Evolutionary conservation across 306 rosid genomes (phyloP).

Genomic region (Neltuma alba): DNA sequence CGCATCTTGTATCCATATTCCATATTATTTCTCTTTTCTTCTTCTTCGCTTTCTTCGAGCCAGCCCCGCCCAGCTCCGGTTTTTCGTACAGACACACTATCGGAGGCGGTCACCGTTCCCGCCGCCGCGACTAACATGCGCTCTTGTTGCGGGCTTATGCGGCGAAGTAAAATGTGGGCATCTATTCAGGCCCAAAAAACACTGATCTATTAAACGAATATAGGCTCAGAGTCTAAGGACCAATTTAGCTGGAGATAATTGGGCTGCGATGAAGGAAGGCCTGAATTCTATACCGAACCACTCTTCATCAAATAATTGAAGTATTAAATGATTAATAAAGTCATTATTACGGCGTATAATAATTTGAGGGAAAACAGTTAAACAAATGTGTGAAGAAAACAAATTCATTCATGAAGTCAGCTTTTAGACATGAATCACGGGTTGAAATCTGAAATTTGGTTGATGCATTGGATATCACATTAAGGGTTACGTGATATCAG

Average conservation of each 20-base stretch:
- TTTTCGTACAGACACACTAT: conserved; percentile 8
- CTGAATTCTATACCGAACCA: neutral
- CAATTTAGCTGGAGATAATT: neutral
- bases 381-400: too few relatives aligned
- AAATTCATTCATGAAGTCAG: too few relatives aligned
- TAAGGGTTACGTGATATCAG: too few relatives aligned
- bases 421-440: neutral
- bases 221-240: neutral
- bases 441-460: neutral
- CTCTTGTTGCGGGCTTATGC: conserved; percentile 8
- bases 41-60: neutral
- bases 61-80: conserved; percentile 6
- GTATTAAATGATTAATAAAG: too few relatives aligned
- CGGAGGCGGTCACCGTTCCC: conserved; percentile 42
- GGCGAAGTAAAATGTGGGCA: neutral
- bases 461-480: too few relatives aligned
- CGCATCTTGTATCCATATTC: conserved; percentile 45
- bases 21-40: conserved; percentile 29
- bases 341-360: too few relatives aligned
- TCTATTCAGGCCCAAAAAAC: neutral
- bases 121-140: conserved; percentile 24
- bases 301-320: too few relatives aligned
- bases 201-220: neutral
- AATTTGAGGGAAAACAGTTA: too few relatives aligned
- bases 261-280: neutral